phyloP scores from a whole-genome alignment of 331 rosid species.

The Saraca asoca region DNA sequence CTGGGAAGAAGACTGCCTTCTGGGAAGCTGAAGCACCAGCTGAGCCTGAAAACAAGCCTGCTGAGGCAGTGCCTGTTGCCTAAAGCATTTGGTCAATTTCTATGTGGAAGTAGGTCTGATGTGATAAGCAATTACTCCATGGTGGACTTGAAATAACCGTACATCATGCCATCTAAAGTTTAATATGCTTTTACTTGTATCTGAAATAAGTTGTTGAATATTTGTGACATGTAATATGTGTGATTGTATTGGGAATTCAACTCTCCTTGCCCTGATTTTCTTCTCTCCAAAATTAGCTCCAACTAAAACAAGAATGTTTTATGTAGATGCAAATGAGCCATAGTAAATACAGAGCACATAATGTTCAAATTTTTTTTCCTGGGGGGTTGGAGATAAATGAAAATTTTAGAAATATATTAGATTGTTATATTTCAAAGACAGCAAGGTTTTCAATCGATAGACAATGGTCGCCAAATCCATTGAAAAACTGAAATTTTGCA shows the following conservation, averaged over 20 bases:
- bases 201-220: slow-evolving; percentile 26
- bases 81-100: slow-evolving; percentile 35
- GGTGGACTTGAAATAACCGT: slow-evolving; percentile 17
- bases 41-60: slow-evolving; percentile 29
- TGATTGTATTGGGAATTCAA: slow-evolving; percentile 26
- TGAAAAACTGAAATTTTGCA: no score
- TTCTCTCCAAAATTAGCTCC: neutral
- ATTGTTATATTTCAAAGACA: no score
- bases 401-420: no score
- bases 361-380: no score
- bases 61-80: slow-evolving; percentile 49
- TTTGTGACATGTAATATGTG: slow-evolving; percentile 10
- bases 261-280: neutral
- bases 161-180: slow-evolving; percentile 26
- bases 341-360: no score
- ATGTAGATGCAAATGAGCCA: no score
- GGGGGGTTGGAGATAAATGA: no score
- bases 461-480: no score
- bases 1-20: slow-evolving; percentile 87
- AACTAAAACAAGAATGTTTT: no score
- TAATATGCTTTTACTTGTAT: slow-evolving; percentile 22
- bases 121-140: slow-evolving; percentile 18
- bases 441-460: no score
- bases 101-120: slow-evolving; percentile 26
- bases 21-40: slow-evolving; percentile 63